Base-by-base conservation (phyloP, 2,329 filamentous ascomycete genomes). In the Colletotrichum echinochloae region DNA sequence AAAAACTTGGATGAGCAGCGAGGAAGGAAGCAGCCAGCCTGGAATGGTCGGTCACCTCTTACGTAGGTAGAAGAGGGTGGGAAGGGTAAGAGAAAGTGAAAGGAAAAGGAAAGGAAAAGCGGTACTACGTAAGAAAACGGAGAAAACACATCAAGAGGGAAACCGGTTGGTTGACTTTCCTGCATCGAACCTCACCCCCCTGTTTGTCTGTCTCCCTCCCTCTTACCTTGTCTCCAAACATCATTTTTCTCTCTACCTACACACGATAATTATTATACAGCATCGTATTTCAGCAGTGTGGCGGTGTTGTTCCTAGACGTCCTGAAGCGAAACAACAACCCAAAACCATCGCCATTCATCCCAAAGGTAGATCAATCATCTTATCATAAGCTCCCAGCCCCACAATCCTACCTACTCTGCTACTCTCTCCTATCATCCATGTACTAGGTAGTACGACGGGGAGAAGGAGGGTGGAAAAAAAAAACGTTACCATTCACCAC, bases 311-410 rank as follows among this genome's bases (percentile, higher is more conserved):
- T 12, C 28, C 41, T n/a, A 30, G 51, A 65, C 52, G 52, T 35
- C 44, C 65, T 68, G 68, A 71, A 71, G 64, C 68, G 54, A 33
- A 63, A 39, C 52, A 33, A 35, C 16, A 51, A 54, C 52, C 68
- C 35, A 51, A 51, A 48, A 59, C 68, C 41, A 68, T 68, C 65
- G 63, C 67, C 35, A 63, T 71, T 51, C 68, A 68, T 68, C 56
- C 68, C 67, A 46, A 71, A 71, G 68, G 68, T 71, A 71, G 68
- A 71, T 71, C 64, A 71, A 51, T 30, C 48, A 51, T 51, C 26
- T 11, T 68, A 26, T 51, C 26, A 20, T 68, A 26, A 68, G 48
- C 68, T 71, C 68, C 68, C 63, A 63, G 64, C 68, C 54, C 68
- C 68, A 71, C 68, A 30, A 6, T 46, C 57, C 51, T 54, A 59